Evolutionary conservation across 1,284 basidiomycete species (phyloP).

Genomic region (Polyporus tsugae): DNA sequence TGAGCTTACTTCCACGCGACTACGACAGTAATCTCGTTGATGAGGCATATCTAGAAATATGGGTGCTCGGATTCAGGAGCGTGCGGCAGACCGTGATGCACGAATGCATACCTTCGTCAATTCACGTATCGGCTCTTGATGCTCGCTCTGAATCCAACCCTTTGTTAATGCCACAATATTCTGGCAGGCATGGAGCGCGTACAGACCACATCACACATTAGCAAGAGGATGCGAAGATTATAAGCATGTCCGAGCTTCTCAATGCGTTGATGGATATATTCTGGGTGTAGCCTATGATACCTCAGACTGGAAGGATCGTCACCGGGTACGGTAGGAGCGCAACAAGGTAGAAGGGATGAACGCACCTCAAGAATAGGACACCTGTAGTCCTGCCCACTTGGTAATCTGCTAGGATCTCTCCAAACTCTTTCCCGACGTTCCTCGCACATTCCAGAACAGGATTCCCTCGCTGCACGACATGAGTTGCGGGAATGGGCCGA

Average conservation of each 20-base stretch:
- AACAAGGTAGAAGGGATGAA: background rate
- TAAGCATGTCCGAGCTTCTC: conserved; percentile 86
- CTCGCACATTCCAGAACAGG: conserved; percentile 86
- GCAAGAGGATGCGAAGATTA: conserved; percentile 86
- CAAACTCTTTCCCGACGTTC: conserved; percentile 93
- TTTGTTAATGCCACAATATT: background rate
- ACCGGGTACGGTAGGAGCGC: background rate
- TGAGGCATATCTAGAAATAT: conserved; percentile 71
- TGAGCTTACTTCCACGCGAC: conserved; percentile 88
- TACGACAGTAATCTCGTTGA: conserved; percentile 93
- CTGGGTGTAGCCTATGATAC: conserved; percentile 97
- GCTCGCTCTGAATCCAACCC: conserved; percentile 72
- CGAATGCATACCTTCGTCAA: conserved; percentile 74
- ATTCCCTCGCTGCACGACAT: conserved; percentile 76
- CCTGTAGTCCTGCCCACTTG: conserved; percentile 96
- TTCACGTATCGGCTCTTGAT: conserved; percentile 90
- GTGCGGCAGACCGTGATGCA: background rate
- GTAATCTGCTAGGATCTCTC: conserved; percentile 93
- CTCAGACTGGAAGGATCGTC: conserved; percentile 68
- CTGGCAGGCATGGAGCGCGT: background rate
- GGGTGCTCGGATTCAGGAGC: no score
- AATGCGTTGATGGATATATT: conserved; percentile 94
- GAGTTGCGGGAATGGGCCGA: background rate
- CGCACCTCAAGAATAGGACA: conserved; percentile 89
- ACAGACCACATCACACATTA: conserved; percentile 92